Conservation (phyloP, 495 filamentous ascomycete genomes). For the Neurospora terricola region DNA sequence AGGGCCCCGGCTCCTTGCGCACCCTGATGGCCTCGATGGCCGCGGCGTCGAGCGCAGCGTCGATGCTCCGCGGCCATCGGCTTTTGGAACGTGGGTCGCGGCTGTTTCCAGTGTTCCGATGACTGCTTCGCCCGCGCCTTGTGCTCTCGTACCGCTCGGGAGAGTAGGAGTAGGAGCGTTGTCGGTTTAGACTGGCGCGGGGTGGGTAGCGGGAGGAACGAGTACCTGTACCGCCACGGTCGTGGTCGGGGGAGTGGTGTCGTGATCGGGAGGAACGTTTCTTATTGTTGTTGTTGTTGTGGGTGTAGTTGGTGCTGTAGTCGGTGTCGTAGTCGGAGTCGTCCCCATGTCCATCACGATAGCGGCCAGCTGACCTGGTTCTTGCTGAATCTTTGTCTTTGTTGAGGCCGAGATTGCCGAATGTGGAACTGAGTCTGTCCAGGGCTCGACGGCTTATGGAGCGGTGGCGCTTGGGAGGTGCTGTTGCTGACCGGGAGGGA, state of each 20-base stretch:
- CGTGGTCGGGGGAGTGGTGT: not conserved
- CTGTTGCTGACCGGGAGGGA: not conserved
- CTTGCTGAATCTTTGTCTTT: not conserved
- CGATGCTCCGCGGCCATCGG: conserved; percentile 5
- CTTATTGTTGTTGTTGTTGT: not conserved
- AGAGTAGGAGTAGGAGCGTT: not conserved
- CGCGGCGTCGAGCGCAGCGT: conserved; percentile 29
- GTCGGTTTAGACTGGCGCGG: not conserved
- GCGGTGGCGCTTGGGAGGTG: conserved; percentile 9
- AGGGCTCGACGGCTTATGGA: conserved; percentile 15
- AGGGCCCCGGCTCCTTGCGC: conserved; percentile 32
- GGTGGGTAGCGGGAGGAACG: not conserved
- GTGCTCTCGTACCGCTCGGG: not conserved
- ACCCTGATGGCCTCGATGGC: conserved; percentile 33
- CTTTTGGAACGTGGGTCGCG: not conserved
- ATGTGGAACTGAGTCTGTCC: conserved; percentile 14
- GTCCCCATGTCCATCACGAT: not conserved
- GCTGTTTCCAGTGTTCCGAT: not conserved
- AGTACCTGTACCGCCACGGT: not conserved
- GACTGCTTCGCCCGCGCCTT: not conserved
- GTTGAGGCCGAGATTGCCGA: conserved; percentile 9
- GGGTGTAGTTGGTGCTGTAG: not conserved
- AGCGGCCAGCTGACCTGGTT: not conserved
- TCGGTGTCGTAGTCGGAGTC: not conserved
- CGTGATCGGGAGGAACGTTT: not conserved